Evolutionary conservation across 352 stramenopile species (phyloP).

Genomic region (Vaucheria bursata): DNA sequence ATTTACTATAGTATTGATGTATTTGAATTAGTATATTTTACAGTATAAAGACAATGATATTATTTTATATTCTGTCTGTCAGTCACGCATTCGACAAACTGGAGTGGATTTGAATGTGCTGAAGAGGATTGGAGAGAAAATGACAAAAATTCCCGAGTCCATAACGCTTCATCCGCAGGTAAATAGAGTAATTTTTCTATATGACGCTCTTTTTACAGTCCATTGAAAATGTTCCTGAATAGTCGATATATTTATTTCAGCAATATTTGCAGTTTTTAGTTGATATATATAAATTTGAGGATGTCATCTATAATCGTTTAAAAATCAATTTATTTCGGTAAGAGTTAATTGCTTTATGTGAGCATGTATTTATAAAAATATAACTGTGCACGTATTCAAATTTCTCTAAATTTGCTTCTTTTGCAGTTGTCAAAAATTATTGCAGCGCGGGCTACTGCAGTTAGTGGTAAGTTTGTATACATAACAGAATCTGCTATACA

Average conservation of each 20-base stretch:
- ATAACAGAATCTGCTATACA: not conserved
- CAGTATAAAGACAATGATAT: too few relatives aligned
- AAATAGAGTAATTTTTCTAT: not conserved
- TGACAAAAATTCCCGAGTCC: slow-evolving; percentile 12
- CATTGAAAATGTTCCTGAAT: not conserved
- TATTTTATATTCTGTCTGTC: too few relatives aligned
- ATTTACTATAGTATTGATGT: too few relatives aligned
- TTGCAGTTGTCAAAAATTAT: slow-evolving; percentile 86
- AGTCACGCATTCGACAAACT: slow-evolving; percentile 65
- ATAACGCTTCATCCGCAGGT: slow-evolving; percentile 36
- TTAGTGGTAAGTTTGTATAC: slow-evolving; percentile 47
- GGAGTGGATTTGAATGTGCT: slow-evolving; percentile 82
- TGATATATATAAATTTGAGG: not conserved
- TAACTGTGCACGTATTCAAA: slow-evolving; percentile 53
- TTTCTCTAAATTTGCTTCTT: slow-evolving; percentile 77
- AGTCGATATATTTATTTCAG: not conserved
- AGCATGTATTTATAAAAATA: too few relatives aligned
- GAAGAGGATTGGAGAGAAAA: slow-evolving; percentile 62
- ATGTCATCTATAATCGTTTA: not conserved
- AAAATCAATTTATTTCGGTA: not conserved
- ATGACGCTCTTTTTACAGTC: not conserved
- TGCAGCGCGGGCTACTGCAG: slow-evolving; percentile 63
- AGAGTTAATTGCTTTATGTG: not conserved
- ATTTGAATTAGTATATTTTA: too few relatives aligned
- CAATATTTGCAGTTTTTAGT: not conserved